phyloP scores from a whole-genome alignment of 2,329 filamentous ascomycete species.

The Trichoderma semiorbis region DNA sequence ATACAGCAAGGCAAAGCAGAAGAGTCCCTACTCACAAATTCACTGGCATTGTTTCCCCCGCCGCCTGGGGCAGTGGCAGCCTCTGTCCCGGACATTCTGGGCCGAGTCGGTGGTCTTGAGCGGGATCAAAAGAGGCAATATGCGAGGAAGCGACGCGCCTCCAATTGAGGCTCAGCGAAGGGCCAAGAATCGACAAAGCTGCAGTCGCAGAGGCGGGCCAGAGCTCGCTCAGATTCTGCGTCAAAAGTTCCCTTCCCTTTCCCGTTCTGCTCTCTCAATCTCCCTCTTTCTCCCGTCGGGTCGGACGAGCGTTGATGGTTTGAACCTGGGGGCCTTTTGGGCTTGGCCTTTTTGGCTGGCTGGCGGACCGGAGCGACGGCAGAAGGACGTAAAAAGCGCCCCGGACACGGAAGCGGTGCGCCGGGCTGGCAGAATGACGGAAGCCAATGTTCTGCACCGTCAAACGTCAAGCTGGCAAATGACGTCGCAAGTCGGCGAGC shows the following conservation, averaged over 20 bases:
- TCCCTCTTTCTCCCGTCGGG: background rate
- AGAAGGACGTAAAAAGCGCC: constrained; percentile 1
- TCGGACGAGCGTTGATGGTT: background rate
- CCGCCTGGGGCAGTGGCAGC: constrained; percentile 38
- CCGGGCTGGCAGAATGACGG: background rate
- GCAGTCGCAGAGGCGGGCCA: background rate
- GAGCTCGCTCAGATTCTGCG: background rate
- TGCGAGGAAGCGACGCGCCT: constrained; percentile 15
- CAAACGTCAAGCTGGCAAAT: background rate
- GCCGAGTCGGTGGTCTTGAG: background rate
- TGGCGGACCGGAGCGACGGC: background rate
- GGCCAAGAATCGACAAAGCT: background rate
- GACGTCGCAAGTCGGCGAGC: constrained; percentile 1
- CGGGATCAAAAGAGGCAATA: background rate
- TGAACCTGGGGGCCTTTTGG: background rate
- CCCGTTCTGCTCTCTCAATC: background rate
- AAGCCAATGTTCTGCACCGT: background rate
- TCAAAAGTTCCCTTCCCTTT: background rate
- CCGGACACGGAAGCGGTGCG: constrained; percentile 2
- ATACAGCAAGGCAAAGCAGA: background rate
- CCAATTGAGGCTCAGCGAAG: constrained; percentile 14
- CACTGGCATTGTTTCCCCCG: constrained; percentile 78
- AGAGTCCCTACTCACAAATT: constrained; percentile 69
- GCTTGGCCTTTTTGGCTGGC: background rate
- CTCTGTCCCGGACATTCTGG: constrained; percentile 35